Conservation (phyloP, 495 filamentous ascomycete genomes). For the Penicillium lividum region DNA sequence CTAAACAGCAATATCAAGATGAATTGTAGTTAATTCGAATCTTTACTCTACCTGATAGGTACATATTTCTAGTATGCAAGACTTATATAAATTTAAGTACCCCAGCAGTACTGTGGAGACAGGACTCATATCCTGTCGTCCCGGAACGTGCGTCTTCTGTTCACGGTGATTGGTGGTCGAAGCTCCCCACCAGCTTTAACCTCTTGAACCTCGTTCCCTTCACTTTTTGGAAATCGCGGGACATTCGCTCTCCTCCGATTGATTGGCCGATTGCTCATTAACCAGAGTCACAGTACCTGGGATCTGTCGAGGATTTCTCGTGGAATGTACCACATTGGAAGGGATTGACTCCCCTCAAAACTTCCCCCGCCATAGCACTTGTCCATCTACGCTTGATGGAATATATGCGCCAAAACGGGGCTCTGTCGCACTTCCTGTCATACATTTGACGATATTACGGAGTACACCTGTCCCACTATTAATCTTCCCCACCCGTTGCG, state of each 20-base stretch:
- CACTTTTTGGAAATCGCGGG: slow-evolving; percentile 10
- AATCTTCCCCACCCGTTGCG: slow-evolving; percentile 25
- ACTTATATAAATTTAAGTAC: neutral
- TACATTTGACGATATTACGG: slow-evolving; percentile 18
- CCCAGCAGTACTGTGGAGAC: neutral
- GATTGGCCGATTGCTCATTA: neutral
- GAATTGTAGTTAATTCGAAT: no score
- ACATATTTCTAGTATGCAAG: neutral
- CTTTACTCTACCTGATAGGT: neutral
- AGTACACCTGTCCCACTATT: slow-evolving; percentile 24
- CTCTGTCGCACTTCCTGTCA: slow-evolving; percentile 6
- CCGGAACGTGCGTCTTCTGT: slow-evolving; percentile 25
- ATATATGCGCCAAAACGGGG: slow-evolving; percentile 2
- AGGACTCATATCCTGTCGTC: neutral
- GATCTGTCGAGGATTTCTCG: neutral
- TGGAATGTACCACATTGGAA: neutral
- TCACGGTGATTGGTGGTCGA: slow-evolving; percentile 26
- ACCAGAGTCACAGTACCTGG: neutral
- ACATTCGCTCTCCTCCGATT: neutral
- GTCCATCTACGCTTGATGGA: slow-evolving; percentile 1
- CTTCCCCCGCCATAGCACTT: neutral
- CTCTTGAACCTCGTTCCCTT: slow-evolving; percentile 17
- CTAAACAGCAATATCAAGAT: neutral
- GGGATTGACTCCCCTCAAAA: neutral
- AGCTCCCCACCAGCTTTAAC: slow-evolving; percentile 22